Conservation (phyloP, 2,329 filamentous ascomycete genomes). For the Penicillium palitans region DNA sequence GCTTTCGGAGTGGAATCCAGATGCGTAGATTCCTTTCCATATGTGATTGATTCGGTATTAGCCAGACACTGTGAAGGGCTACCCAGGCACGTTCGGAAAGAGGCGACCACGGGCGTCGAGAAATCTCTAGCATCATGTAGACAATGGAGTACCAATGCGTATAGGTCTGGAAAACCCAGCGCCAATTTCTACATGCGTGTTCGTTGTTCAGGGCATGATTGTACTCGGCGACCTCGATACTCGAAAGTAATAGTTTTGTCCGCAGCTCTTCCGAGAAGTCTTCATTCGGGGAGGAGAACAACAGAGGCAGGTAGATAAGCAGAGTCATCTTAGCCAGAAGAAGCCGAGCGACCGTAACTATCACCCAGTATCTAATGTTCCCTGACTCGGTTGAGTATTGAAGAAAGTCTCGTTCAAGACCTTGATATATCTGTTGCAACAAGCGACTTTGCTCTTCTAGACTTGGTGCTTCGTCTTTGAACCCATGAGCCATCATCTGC, state of each 20-base stretch:
- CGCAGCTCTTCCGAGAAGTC: constrained; percentile 38
- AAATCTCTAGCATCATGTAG: constrained; percentile 56
- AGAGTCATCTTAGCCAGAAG: constrained; percentile 47
- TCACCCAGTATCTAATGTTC: constrained; percentile 51
- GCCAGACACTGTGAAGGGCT: constrained; percentile 46
- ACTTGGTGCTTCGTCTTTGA: constrained; percentile 31
- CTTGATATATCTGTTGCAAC: constrained; percentile 49
- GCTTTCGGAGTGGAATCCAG: constrained; percentile 37
- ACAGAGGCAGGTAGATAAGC: constrained; percentile 54
- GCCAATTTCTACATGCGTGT: constrained; percentile 52
- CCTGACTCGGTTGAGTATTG: constrained; percentile 40
- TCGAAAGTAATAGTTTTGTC: constrained; percentile 39
- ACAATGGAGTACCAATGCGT: constrained; percentile 61
- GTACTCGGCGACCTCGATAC: constrained; percentile 50
- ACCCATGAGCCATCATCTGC: constrained; percentile 35
- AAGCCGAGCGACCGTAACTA: constrained; percentile 45
- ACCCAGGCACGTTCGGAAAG: constrained; percentile 52
- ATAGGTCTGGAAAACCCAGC: constrained; percentile 62
- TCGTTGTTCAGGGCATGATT: constrained; percentile 57
- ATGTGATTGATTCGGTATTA: constrained; percentile 39
- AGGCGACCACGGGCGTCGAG: constrained; percentile 49
- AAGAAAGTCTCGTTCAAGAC: constrained; percentile 48
- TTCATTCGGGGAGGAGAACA: constrained; percentile 42
- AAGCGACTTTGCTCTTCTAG: constrained; percentile 49
- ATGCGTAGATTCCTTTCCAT: constrained; percentile 36